Base-by-base conservation (phyloP, 2,329 filamentous ascomycete genomes). In the Aspergillus sp. region DNA sequence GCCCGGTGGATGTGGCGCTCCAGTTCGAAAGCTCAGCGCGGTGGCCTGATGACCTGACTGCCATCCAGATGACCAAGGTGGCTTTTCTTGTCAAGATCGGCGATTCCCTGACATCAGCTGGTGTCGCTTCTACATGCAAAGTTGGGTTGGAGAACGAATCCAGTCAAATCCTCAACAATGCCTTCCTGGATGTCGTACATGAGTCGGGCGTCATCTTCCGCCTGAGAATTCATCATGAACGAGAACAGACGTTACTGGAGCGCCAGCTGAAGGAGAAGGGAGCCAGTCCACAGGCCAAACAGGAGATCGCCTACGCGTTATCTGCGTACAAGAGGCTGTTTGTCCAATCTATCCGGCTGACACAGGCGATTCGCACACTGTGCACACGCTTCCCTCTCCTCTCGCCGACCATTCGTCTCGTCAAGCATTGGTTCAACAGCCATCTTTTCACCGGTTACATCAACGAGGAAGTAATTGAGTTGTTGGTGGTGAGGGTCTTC, bases 21-120 rank as follows among this genome's bases (percentile, higher is more conserved):
- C 92, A 93, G 66, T 97, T 99, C 62, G 94, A 99, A 74, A 89
- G 88, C 4, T 97, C 94, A 5, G 87, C 86, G 43, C 88, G 90
- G 61, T 99, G 94, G 94, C 94, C 94, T 0, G 92, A 97, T 66
- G 91, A 95, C 65, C 75, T 97, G 7, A 84, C 84, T 3, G 92
- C 93, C 4, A 96, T 97, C 51, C 94, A 99, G 70, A 85, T 91
- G 65, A 92, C 91, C 11, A 99, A 99, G 72, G 83, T 95, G 36
- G 94, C 95, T 3, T 96, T 99, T 67, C 78, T 89, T 9, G 71
- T 88, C 7, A 87, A 85, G 63, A 85, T 96, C 52, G 85, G 86
- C 46, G 84, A 87, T 47, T 80, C 94, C 3, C 75, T 97, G 3
- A 83, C 86, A 62, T 79, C 83, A 16, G 73, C 78, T 2, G 83